A percentile compares a stretch with the other conserved stretches of the same genome.
phyloP scores from a whole-genome alignment of 2,329 filamentous ascomycete species.

The Tympanopsis confertula region DNA sequence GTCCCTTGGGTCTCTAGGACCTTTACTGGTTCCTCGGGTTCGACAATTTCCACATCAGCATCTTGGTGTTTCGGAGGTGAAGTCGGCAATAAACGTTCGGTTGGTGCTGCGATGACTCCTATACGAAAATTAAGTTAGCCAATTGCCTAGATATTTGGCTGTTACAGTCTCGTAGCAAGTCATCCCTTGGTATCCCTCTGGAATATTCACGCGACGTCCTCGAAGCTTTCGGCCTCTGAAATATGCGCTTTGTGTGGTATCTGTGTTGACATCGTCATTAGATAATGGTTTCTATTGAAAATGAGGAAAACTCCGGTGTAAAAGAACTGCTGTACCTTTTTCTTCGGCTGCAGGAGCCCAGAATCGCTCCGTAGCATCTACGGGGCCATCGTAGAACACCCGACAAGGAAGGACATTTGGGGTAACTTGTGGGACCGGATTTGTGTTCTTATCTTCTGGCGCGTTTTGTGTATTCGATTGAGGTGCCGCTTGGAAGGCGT shows the following conservation, averaged over 20 bases:
- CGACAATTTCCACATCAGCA: neutral
- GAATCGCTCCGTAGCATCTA: neutral
- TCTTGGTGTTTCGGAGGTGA: neutral
- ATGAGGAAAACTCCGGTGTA: neutral
- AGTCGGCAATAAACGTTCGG: neutral
- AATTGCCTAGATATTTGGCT: too few species aligned
- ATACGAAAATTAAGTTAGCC: too few species aligned
- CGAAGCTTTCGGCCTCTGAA: neutral
- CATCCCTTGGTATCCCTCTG: neutral
- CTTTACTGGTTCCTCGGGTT: neutral
- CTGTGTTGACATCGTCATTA: neutral
- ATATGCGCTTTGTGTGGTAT: neutral
- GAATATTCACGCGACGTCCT: neutral
- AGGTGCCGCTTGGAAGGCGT: neutral
- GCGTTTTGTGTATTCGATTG: neutral
- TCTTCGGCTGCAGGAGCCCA: neutral
- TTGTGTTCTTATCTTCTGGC: neutral
- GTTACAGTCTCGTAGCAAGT: too few species aligned
- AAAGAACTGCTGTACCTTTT: neutral
- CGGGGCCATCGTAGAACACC: neutral
- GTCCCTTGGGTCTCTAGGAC: neutral
- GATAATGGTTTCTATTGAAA: neutral
- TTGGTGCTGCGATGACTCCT: neutral
- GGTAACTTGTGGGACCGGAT: too few species aligned
- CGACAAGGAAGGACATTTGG: conserved; percentile 1